Conservation (phyloP, 306 rosid species). For the Quercus berberidifolia region DNA sequence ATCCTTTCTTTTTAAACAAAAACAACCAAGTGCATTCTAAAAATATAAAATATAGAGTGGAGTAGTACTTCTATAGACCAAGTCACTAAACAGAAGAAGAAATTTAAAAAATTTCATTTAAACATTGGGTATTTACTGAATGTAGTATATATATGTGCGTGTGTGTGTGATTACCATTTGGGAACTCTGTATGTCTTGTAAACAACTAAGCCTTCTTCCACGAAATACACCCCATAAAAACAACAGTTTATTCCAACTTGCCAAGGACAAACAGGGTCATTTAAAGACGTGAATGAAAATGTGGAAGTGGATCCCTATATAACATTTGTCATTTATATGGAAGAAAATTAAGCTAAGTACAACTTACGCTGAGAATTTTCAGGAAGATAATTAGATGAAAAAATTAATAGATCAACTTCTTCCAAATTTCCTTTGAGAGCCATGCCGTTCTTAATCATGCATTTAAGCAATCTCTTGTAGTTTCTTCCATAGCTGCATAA, state of each 20-base stretch:
- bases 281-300: neutral
- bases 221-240: conserved; percentile 20
- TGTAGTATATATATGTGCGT: neutral
- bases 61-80: too few species aligned
- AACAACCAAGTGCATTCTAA: too few species aligned
- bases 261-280: neutral
- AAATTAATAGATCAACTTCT: conserved; percentile 35
- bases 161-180: neutral
- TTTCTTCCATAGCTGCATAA: conserved; percentile 20
- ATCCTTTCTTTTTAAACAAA: too few species aligned
- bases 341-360: neutral
- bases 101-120: neutral
- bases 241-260: conserved; percentile 11
- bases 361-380: conserved; percentile 5
- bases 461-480: conserved; percentile 22
- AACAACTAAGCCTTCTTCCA: neutral
- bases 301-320: neutral
- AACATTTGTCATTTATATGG: neutral
- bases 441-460: conserved; percentile 34
- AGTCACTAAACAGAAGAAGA: too few species aligned
- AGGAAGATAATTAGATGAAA: conserved; percentile 34
- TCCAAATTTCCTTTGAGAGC: conserved; percentile 36
- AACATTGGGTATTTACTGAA: neutral
- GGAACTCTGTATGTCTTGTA: neutral
- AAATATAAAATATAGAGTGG: too few species aligned